phyloP scores from a whole-genome alignment of 495 filamentous ascomycete species.

The Tirmania nivea region DNA sequence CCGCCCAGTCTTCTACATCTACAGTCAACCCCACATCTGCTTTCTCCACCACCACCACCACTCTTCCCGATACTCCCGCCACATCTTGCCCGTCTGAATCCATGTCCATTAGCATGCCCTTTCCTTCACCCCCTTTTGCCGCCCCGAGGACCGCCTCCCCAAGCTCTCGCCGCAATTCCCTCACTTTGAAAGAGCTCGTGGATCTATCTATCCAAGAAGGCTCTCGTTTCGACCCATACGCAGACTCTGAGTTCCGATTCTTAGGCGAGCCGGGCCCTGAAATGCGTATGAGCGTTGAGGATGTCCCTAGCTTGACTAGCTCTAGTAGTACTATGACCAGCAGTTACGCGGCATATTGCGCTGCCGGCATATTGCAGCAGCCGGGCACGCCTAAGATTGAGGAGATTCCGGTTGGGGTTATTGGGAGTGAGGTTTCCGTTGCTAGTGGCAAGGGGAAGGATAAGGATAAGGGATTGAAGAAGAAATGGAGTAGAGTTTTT shows the following conservation, averaged over 20 bases:
- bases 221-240: neutral
- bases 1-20: constrained; percentile 11
- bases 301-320: constrained; percentile 18
- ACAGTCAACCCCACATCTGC: constrained; percentile 6
- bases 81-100: neutral
- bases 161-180: neutral
- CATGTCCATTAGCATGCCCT: neutral
- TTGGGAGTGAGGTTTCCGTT: constrained; percentile 6
- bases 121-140: neutral
- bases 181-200: neutral
- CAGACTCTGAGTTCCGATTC: constrained; percentile 5
- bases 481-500: constrained; percentile 18
- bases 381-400: constrained; percentile 12
- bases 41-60: neutral
- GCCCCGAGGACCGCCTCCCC: neutral
- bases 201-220: neutral
- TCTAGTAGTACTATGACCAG: constrained; percentile 20
- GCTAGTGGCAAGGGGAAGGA: constrained; percentile 6
- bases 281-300: constrained; percentile 19
- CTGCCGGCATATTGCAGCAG: constrained; percentile 4
- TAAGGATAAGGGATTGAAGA: constrained; percentile 13
- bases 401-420: constrained; percentile 2
- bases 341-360: constrained; percentile 10
- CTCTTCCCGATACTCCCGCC: constrained; percentile 8
- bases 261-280: constrained; percentile 19